Evolutionary conservation across 108 stramenopile genomes (phyloP), one percentile per base, ranked within the genome.

Genomic region (Stephanodiscus triporus): DNA sequence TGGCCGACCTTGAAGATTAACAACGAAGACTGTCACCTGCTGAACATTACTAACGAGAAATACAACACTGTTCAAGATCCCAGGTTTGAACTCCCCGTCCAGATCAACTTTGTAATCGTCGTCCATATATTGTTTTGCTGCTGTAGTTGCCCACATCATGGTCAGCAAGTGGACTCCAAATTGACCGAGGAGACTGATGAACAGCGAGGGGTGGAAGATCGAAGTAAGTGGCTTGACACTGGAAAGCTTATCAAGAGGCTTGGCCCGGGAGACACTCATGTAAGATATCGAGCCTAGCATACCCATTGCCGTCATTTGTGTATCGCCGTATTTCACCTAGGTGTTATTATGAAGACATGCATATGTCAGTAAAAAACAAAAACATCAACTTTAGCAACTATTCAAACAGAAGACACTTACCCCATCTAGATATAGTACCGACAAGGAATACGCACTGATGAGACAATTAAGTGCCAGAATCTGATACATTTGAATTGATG

Each of bases 21-120:
- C 99, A 55, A 99, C 93, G 83, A 98, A 97, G 24, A 99, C 99
- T 13, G 95, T 93, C 36, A 99, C 97, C 75, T 96, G 93, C 80
- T 99, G 98, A 8, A 97, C 96, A 68, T 96, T 97, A 66, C 86
- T 89, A 29, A 97, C 96, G 20, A 99, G 81, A 58, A 98, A 99
- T 6, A 98, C 97, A n/a, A 97, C 97, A 48, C 63, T 62, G 59
- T 92, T 92, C 74, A 97, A 72, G 36, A 99, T 92, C 36, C 92
- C 94, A 11, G 96, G 94, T 75, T 93, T 93, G 92, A 97, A 97
- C 9, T 86, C 84, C 22, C 97, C 97, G 49, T 99, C 97, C 20
- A 97, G 83, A 66, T 96, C 89, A 24, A 83, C 92, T 49, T 89
- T 89, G 54, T 90, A 81, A 55, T 96, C 95, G 9, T 78, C 86